These are phyloP conservation scores for Yamadazyma insecticola DNA, from an alignment of 805 yeast genomes.

Conservation along the genomic window DNA sequence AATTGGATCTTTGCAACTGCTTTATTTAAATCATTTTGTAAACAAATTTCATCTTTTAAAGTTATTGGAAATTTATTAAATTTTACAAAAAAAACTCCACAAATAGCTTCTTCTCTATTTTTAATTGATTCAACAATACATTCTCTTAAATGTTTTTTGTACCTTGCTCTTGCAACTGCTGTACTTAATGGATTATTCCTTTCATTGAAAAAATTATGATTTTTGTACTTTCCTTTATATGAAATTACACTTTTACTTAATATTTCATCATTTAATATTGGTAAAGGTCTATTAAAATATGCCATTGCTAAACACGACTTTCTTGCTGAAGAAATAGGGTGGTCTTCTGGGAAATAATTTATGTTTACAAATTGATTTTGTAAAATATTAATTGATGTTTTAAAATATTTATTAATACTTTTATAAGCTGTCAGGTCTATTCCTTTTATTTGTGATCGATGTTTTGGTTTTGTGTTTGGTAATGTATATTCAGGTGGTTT, in stretches of 20 bases:
- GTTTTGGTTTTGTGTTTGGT: constrained; percentile 17
- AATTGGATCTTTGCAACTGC: neutral
- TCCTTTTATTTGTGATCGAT: constrained; percentile 32
- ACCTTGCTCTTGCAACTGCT: constrained; percentile 25
- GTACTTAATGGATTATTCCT: constrained; percentile 26
- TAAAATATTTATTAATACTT: constrained; percentile 8
- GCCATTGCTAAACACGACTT: constrained; percentile 37
- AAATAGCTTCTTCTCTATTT: constrained; percentile 9
- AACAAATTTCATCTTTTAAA: constrained; percentile 15
- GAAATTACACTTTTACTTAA: constrained; percentile 16
- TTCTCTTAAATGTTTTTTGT: constrained; percentile 18
- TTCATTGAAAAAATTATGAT: constrained; percentile 18
- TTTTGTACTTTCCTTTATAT: constrained; percentile 26
- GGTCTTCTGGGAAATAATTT: constrained; percentile 26
- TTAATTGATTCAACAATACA: constrained; percentile 12
- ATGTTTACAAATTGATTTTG: too few species aligned
- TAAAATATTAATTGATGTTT: too few species aligned
- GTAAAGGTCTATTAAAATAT: constrained; percentile 25
- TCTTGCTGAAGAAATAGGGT: constrained; percentile 22
- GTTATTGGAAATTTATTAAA: constrained; percentile 17
- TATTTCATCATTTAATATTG: constrained; percentile 19
- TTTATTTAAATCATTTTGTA: too few species aligned
- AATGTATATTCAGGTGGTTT: constrained; percentile 7
- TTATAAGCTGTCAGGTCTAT: constrained; percentile 20
- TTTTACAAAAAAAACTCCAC: constrained; percentile 22